A percentile compares a stretch with the other conserved stretches of the same genome.
phyloP scores from a whole-genome alignment of 768 basidiomycete species.

The Macrolepiota dolichaula region DNA sequence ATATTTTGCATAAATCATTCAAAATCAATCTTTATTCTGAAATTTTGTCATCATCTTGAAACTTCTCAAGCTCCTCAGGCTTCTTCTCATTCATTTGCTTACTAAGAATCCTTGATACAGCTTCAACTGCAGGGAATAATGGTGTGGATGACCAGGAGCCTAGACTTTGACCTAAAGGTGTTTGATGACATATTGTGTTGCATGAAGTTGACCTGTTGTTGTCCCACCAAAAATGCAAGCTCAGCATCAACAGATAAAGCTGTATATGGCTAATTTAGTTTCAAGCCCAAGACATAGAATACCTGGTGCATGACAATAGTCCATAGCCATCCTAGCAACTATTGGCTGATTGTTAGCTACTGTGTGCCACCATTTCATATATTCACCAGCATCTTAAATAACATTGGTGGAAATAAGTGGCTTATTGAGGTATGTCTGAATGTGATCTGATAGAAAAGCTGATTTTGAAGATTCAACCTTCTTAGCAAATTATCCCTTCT shows the following conservation, averaged over 20 bases:
- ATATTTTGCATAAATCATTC: no score
- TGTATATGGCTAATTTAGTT: constrained; percentile 6
- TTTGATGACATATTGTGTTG: constrained; percentile 30
- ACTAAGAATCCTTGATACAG: no score
- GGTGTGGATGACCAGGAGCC: constrained; percentile 16
- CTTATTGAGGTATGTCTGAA: constrained; percentile 19
- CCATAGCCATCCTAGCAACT: constrained; percentile 21
- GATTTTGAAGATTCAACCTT: no score
- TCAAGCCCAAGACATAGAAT: not conserved
- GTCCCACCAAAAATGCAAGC: constrained; percentile 29
- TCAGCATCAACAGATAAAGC: constrained; percentile 34
- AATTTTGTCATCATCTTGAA: no score
- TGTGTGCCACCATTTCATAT: constrained; percentile 18
- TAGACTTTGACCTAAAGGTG: constrained; percentile 28
- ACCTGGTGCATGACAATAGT: constrained; percentile 25
- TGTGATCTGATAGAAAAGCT: constrained; percentile 14
- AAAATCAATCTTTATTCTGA: no score
- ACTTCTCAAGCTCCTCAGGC: no score
- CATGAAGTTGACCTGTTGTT: constrained; percentile 26
- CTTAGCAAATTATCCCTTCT: no score
- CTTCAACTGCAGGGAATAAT: no score
- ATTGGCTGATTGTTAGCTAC: constrained; percentile 1
- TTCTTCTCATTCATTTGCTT: no score
- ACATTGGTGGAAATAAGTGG: constrained; percentile 1
- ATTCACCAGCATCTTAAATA: constrained; percentile 16